These are phyloP conservation scores for Mycena indigotica DNA, from an alignment of 768 basidiomycete genomes.

Conservation along the genomic window DNA sequence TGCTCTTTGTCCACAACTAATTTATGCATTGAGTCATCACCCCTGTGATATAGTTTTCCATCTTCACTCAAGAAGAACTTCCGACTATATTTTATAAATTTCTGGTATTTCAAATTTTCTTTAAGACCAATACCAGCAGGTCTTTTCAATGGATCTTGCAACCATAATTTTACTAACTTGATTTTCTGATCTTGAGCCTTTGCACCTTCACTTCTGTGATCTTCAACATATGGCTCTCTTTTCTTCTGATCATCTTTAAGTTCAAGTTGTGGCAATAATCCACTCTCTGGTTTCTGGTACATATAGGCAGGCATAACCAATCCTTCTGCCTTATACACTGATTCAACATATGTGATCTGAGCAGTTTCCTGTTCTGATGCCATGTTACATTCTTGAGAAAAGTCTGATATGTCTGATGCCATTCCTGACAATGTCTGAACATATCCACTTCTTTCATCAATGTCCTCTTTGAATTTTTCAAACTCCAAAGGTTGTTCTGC, in stretches of 20 bases:
- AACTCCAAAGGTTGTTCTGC: slow-evolving; percentile 9
- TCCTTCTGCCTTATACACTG: neutral
- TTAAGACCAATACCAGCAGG: neutral
- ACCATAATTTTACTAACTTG: neutral
- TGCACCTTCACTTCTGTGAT: neutral
- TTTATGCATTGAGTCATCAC: neutral
- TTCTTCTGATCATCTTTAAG: neutral
- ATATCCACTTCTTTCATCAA: slow-evolving; percentile 11
- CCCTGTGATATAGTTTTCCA: neutral
- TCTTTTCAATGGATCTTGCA: neutral
- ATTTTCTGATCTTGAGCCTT: neutral
- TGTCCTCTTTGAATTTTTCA: slow-evolving; percentile 9
- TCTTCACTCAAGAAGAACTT: slow-evolving; percentile 1
- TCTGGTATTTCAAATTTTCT: neutral
- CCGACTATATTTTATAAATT: neutral
- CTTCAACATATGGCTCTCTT: slow-evolving; percentile 1
- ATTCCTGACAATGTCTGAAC: neutral
- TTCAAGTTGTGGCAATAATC: neutral
- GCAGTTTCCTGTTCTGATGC: neutral
- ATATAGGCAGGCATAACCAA: neutral
- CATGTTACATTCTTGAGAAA: neutral
- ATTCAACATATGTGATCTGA: neutral
- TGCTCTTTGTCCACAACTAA: slow-evolving; percentile 8
- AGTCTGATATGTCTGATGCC: neutral
- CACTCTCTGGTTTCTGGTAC: neutral